Evolutionary conservation across 179 eudicot genomes (phyloP), one percentile per base, ranked within the genome.

Genomic region (Silene noctiflora): DNA sequence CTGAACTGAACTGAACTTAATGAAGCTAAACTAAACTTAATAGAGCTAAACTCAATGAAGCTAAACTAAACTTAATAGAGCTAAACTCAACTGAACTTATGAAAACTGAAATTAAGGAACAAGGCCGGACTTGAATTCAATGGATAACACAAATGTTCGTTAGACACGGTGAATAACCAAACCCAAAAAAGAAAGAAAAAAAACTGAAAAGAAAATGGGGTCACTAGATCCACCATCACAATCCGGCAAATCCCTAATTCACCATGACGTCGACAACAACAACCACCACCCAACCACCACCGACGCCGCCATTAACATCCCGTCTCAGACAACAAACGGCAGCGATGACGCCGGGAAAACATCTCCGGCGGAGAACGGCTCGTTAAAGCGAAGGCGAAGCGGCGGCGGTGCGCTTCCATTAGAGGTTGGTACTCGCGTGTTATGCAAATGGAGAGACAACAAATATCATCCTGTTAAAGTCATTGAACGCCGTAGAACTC

Each of bases 371-470:
- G 83, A 83, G 29, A 87, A 73, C 80, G 89, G 82, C 24, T 11
- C 75, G 1, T 75, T 77, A 6, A 80, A 75, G 75, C 4, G 64
- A 16, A 86, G 78, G 82, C 84, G 91, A 74, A 87, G 68, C 61
- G 33, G 75, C 31, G 78, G 85, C 27, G 78, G 85, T 22, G 67
- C 79, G 33, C 84, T 85, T 21, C 95, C 97, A 0, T 71, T 93
- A 76, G 98, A 93, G 78, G 98, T 93, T 6, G 98, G 98, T 1
- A 93, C 98, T 11, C 93, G 97, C 69, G 98, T 93, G 64, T 70
- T 86, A 85, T 93, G 98, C 78, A 85, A 89, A 5, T 93, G 98
- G 98, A 86, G 98, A 60, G 98, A 93, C 81, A 71, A 72, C 16
- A 93, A 93, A 69, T 90, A 72, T 67, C 97, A 93, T 58, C 97